A percentile compares a stretch with the other conserved stretches of the same genome.
Conservation (phyloP, 169 alveolate genomes). For the Cryptosporidium ryanae region DNA sequence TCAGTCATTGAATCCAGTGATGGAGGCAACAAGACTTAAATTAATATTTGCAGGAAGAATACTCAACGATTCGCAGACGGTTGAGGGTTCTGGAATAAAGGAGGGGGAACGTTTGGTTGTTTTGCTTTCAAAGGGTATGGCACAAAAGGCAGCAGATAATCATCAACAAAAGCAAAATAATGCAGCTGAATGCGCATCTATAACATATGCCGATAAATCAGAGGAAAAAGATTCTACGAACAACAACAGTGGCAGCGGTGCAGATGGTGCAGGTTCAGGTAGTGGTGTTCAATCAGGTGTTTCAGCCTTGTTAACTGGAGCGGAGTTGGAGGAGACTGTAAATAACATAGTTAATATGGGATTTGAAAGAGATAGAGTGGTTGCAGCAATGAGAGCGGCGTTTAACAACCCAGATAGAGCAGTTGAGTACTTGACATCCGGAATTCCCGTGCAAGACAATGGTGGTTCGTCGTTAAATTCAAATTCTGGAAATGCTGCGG, state of each 20-base stretch:
- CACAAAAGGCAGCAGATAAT: conserved; percentile 71
- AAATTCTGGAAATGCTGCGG: conserved; percentile 73
- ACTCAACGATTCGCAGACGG: conserved; percentile 77
- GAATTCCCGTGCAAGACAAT: conserved; percentile 79
- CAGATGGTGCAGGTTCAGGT: conserved; percentile 1
- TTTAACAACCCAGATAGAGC: conserved; percentile 96
- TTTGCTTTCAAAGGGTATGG: conserved; percentile 79
- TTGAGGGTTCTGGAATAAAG: conserved; percentile 77
- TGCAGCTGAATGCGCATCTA: conserved; percentile 40
- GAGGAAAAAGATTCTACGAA: conserved; percentile 8
- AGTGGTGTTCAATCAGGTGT: conserved; percentile 75
- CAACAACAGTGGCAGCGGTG: background rate
- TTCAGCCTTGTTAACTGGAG: conserved; percentile 78
- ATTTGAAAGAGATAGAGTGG: conserved; percentile 87
- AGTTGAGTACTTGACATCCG: conserved; percentile 92
- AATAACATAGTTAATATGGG: conserved; percentile 92
- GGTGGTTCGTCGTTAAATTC: conserved; percentile 81
- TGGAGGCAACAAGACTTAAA: conserved; percentile 81
- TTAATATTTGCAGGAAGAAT: conserved; percentile 85
- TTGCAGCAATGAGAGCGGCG: conserved; percentile 94
- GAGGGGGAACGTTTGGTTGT: conserved; percentile 86
- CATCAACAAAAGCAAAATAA: conserved; percentile 63
- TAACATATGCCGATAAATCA: background rate
- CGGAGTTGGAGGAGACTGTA: conserved; percentile 81
- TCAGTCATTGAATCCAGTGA: conserved; percentile 78